phyloP scores from a whole-genome alignment of 1,284 basidiomycete genomes.

The Coniferiporia weirii region DNA sequence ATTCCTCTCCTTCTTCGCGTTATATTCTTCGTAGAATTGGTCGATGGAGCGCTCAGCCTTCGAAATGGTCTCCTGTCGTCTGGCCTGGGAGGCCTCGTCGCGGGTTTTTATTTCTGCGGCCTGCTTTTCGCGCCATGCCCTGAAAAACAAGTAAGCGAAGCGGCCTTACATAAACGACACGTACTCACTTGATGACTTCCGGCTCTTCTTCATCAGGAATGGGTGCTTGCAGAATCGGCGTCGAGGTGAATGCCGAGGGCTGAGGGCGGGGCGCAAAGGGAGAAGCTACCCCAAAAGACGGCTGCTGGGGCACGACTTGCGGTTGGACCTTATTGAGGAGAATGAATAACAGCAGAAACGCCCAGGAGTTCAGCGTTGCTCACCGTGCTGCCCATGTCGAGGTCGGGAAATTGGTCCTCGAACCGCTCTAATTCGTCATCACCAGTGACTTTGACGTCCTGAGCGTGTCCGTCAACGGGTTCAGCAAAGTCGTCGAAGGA shows the following conservation, averaged over 20 bases:
- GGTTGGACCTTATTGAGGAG: too few species aligned
- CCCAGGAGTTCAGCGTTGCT: constrained; percentile 33
- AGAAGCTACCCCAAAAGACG: constrained; percentile 44
- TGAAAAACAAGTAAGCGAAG: constrained; percentile 28
- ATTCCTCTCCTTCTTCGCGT: constrained; percentile 86
- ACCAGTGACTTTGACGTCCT: constrained; percentile 75
- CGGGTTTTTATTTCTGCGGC: constrained; percentile 77
- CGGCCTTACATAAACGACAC: background rate
- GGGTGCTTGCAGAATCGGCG: constrained; percentile 66
- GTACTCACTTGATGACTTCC: constrained; percentile 74
- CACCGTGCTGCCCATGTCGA: constrained; percentile 49
- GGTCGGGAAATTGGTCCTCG: constrained; percentile 86
- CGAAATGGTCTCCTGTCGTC: constrained; percentile 81
- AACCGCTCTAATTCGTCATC: constrained; percentile 88
- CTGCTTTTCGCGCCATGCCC: constrained; percentile 87
- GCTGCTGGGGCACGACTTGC: constrained; percentile 26
- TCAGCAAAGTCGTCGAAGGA: constrained; percentile 63
- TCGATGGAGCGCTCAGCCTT: constrained; percentile 93
- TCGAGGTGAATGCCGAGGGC: constrained; percentile 59
- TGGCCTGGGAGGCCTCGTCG: constrained; percentile 74
- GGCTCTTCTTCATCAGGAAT: constrained; percentile 76
- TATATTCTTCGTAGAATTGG: constrained; percentile 93
- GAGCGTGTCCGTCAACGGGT: constrained; percentile 26
- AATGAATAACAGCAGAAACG: background rate
- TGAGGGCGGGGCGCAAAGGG: constrained; percentile 72